These are phyloP conservation scores for Mayamaea pseudoterrestris DNA, from an alignment of 108 stramenopile genomes.

Conservation along the genomic window DNA sequence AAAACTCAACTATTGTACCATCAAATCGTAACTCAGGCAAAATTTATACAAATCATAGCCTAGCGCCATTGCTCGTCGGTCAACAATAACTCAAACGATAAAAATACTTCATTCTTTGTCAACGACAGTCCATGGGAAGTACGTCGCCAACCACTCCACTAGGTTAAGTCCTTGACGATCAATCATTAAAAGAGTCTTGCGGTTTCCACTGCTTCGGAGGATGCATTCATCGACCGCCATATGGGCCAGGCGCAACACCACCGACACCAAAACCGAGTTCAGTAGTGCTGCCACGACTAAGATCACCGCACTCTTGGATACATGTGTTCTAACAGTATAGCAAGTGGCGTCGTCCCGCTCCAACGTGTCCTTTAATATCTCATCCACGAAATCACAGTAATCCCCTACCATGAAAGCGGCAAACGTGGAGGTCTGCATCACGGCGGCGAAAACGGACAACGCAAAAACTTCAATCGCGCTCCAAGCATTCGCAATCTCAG, in stretches of 20 bases:
- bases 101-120: no score
- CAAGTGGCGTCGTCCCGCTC: slow-evolving; percentile 28
- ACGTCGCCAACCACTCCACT: no score
- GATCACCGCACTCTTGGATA: slow-evolving; percentile 35
- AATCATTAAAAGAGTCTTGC: no score
- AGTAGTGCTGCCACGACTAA: slow-evolving; percentile 51
- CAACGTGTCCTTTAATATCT: slow-evolving; percentile 25
- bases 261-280: slow-evolving; percentile 42
- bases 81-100: no score
- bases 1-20: no score
- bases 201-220: no score
- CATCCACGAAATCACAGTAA: slow-evolving; percentile 55
- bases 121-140: no score
- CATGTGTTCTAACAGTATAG: slow-evolving; percentile 61
- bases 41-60: no score
- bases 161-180: no score
- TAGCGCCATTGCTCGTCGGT: no score
- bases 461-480: slow-evolving; percentile 85
- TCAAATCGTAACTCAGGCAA: no score
- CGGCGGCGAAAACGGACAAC: slow-evolving; percentile 56
- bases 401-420: slow-evolving; percentile 76
- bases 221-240: slow-evolving; percentile 58
- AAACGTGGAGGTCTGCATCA: slow-evolving; percentile 74
- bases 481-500: slow-evolving; percentile 84
- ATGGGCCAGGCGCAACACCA: slow-evolving; percentile 47